These are phyloP conservation scores for Blastobotrys buckinghamii DNA, from an alignment of 1,139 yeast genomes.

Conservation along the genomic window DNA sequence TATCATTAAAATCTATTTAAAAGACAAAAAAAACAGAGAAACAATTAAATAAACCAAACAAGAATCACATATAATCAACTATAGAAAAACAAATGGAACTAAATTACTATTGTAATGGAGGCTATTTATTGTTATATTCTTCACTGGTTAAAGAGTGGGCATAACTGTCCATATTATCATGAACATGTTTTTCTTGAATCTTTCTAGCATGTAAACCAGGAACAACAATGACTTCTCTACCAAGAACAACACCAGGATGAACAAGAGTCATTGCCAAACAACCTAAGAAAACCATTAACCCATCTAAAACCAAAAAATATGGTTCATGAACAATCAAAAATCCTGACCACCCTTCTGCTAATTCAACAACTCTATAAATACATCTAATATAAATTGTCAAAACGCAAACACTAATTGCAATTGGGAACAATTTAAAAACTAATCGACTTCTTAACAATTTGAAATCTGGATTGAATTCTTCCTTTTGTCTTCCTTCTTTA, in stretches of 20 bases:
- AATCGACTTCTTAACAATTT: slow-evolving; percentile 36
- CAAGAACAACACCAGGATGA: slow-evolving; percentile 51
- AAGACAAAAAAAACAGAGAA: too few relatives aligned
- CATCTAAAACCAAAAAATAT: slow-evolving; percentile 72
- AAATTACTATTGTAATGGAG: too few relatives aligned
- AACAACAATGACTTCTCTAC: slow-evolving; percentile 24
- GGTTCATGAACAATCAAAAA: slow-evolving; percentile 63
- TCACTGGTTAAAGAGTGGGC: too few relatives aligned
- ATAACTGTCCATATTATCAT: too few relatives aligned
- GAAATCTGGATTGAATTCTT: slow-evolving; percentile 38
- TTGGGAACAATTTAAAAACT: slow-evolving; percentile 33
- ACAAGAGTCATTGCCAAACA: slow-evolving; percentile 43
- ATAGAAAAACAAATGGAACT: too few relatives aligned
- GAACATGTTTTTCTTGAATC: neutral
- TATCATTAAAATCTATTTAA: too few relatives aligned
- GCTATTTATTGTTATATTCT: too few relatives aligned
- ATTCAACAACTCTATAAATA: slow-evolving; percentile 73
- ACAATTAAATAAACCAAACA: too few relatives aligned
- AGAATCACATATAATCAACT: too few relatives aligned
- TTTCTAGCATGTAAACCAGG: slow-evolving; percentile 19
- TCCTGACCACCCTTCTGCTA: slow-evolving; percentile 74
- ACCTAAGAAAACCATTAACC: slow-evolving; percentile 56
- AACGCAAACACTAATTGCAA: slow-evolving; percentile 41
- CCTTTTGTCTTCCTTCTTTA: slow-evolving; percentile 4
- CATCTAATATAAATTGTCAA: slow-evolving; percentile 64